Conservation (phyloP, 805 yeast genomes). For the Kuraishia floccosa region DNA sequence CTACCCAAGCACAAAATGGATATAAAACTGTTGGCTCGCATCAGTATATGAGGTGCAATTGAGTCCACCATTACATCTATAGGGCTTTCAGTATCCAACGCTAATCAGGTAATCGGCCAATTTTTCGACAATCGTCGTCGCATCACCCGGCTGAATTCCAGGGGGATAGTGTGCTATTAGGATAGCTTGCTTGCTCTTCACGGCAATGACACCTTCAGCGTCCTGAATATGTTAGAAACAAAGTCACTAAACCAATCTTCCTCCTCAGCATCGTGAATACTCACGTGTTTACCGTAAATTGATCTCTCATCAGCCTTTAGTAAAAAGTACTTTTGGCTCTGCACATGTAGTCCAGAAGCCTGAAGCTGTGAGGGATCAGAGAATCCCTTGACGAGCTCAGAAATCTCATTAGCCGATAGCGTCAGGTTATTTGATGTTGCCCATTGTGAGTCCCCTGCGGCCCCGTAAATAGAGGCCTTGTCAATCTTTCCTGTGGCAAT, state of each 20-base stretch:
- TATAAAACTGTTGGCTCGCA: too few relatives aligned
- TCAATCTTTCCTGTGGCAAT: conserved; percentile 81
- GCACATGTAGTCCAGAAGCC: conserved; percentile 76
- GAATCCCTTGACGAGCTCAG: conserved; percentile 68
- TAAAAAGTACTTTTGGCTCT: conserved; percentile 78
- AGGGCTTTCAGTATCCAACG: conserved; percentile 63
- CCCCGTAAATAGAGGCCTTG: conserved; percentile 86
- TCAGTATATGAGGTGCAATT: too few relatives aligned
- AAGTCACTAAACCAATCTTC: not conserved
- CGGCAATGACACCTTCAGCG: conserved; percentile 80
- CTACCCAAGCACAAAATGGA: too few relatives aligned
- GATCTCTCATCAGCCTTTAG: conserved; percentile 87
- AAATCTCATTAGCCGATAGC: conserved; percentile 60
- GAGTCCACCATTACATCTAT: too few relatives aligned
- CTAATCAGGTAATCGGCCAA: conserved; percentile 90
- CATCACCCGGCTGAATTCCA: conserved; percentile 89
- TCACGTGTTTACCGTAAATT: conserved; percentile 72
- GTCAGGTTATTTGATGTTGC: conserved; percentile 66
- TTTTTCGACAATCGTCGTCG: conserved; percentile 89
- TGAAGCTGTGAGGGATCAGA: conserved; percentile 71
- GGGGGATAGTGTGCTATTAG: conserved; percentile 90
- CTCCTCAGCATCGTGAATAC: too few relatives aligned
- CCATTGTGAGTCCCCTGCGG: conserved; percentile 94
- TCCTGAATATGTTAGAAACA: conserved; percentile 27
- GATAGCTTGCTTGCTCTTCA: conserved; percentile 89